Base-by-base conservation (phyloP, 2,329 filamentous ascomycete genomes). In the Fusarium incarnatum region DNA sequence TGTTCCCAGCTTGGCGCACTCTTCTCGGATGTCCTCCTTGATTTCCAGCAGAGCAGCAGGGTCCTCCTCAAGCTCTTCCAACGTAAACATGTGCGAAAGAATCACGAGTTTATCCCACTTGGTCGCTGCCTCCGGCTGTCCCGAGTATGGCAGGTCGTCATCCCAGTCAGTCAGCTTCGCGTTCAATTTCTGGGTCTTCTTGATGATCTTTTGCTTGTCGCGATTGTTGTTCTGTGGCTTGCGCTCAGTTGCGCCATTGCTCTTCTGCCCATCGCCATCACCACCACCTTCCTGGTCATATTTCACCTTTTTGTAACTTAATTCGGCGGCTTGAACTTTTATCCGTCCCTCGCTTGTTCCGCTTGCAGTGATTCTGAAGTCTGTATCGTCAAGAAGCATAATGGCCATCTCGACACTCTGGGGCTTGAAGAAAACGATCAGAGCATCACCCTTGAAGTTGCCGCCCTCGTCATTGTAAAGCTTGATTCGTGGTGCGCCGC, bases 111-210 rank as follows among this genome's bases (percentile, higher is more conserved):
- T 97, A 75, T 94, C 92, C 81, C 88, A 92, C 75, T 84, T 86
- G 56, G 81, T 79, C 44, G 76, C 78, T 12, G 79, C 85, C n/a
- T 86, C 85, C 12, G 75, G 70, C 37, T 73, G 68, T 2, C 72
- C 76, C 6, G 78, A 84, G 67, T 82, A 87, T 27, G 91, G 87
- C 57, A 95, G 91, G 77, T 98, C 94, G 76, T 98, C 95, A 76
- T 94, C 92, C 96, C 96, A 99, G 79, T 98, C 94, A 6, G 94
- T 92, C 34, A 98, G 88, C 81, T 95, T 94, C 50, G 94, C 95
- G 75, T 95, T 93, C 74, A 98, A 85, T 78, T 95, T 96, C 79
- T 97, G 92, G 0, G 93, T 95, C 80, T 94, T 94, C 80, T 90
- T 92, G 78, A 97, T 97, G 64, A 97, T 92, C 82, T 97, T 97